Base-by-base conservation (phyloP, 2,329 filamentous ascomycete species). In the Elsinoe perseae region DNA sequence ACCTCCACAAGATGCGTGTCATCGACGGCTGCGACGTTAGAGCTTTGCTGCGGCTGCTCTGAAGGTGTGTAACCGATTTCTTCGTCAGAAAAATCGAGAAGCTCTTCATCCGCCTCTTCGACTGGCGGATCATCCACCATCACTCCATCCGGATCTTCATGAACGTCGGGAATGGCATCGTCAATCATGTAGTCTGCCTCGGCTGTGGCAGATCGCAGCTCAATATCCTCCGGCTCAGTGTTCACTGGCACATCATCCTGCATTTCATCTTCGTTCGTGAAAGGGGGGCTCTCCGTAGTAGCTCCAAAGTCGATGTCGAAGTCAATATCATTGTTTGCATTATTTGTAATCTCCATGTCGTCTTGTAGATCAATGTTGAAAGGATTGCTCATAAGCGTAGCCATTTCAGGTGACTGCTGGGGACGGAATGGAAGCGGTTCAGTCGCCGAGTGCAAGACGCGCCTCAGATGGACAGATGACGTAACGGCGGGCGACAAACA, bases 291-390 rank as follows among this genome's bases (percentile, higher is more conserved):
- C n/a, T 59, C 62, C 20, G 65, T 63, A 63, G 73, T 70, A 58
- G 77, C 66, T 61, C 82, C 80, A 59, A 84, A 73, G 61, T 85
- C 81, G 59, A 85, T 81, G 57, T 82, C 79, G 56, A 80, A 78
- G 56, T 81, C 77, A 53, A 73, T 73, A 54, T 78, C 75, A 42
- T 67, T 68, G 46, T 71, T 62, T 57, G 68, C 64, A 21, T 76
- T 73, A 40, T 77, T 73, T 63, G 78, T 72, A 64, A 84, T 72
- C 60, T 82, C 79, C 79, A 81, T 81, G 56, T 74, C 75, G 62
- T 80, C 78, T 34, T 70, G 64, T 38, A 71, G 60, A 40, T 52
- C 55, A 16, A 61, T 50, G 20, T 38, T 36, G 5, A 58, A 43
- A 14, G 32, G 52, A 12, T 57, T 48, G 30, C 28, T 36, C 30